Conservation (phyloP, 2,329 filamentous ascomycete species). For the Didymosphaeria variabile region DNA sequence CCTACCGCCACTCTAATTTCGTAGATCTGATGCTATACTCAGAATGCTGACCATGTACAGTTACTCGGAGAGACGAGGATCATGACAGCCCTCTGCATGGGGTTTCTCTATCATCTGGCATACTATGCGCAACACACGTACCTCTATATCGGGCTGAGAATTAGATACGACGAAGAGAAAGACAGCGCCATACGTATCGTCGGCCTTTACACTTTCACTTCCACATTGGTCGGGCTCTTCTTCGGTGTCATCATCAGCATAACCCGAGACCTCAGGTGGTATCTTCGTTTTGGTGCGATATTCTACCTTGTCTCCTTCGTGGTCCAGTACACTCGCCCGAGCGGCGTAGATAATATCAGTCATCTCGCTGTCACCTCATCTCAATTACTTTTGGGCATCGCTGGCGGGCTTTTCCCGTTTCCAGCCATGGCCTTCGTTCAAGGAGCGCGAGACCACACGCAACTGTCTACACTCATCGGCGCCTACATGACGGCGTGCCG, state of each 20-base stretch:
- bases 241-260: constrained; percentile 5
- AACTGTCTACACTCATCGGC: constrained; percentile 7
- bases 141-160: neutral
- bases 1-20: no score
- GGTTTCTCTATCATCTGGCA: constrained; percentile 7
- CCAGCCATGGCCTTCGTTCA: constrained; percentile 9
- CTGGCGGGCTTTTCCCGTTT: constrained; percentile 1
- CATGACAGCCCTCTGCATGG: neutral
- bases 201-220: constrained; percentile 9
- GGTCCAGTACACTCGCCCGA: neutral
- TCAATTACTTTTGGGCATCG: constrained; percentile 3
- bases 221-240: constrained; percentile 5
- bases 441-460: constrained; percentile 3
- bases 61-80: neutral
- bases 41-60: neutral
- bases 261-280: neutral
- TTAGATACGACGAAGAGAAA: neutral
- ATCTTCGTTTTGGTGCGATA: neutral
- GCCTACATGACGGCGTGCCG: constrained; percentile 9
- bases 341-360: neutral
- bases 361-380: neutral
- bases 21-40: no score
- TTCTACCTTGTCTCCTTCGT: constrained; percentile 1
- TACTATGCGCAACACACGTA: constrained; percentile 11
- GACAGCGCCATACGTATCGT: neutral